Evolutionary conservation across 2,329 filamentous ascomycete species (phyloP), one percentile per base, ranked within the genome.

Genomic region (Aschersonia sp.): DNA sequence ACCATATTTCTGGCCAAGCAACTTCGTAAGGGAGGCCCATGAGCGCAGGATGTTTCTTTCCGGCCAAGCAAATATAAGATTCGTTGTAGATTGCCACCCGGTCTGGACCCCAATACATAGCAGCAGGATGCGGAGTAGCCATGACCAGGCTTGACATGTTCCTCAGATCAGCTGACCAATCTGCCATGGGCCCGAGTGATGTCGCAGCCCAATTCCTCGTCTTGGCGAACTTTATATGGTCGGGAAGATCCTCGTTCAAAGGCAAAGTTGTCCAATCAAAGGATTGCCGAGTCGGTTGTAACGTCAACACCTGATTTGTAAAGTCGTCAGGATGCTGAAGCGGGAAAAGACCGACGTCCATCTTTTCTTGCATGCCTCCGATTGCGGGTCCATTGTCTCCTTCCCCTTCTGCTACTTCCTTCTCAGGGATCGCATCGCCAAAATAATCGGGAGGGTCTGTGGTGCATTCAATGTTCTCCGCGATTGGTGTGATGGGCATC

Each of bases 211-310:
- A 94, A 59, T 89, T 81, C 38, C 82, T 62, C 40, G 76, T 79
- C 40, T 84, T 77, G 20, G 82, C 82, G 54, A 91, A 85, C 47
- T 74, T 77, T 44, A 91, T 83, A 58, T 92, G 86, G 6, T 72
- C 66, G 2, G 84, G 82, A 41, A 89, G 70, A 30, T 72, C 73
- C 10, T 79, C 68, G 4, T 76, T 76, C 9, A 82, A 46, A 1
- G 82, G 77, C 45, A 91, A 71, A 47, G 79, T 74, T 4, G 86
- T 92, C 87, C 87, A 92, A 62, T 94, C 87, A 58, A 89, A 91
- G 28, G 52, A 49, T 5, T 48, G 47, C 42, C 46, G 50, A 43
- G 44, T 48, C n/a, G 51, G 52, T 40, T 55, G 53, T 9, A 48
- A 29, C 50, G 61, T 59, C n/a, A 68, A 58, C 3, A 68, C 65